Percentiles rank a stretch among this genome's conserved stretches.
These are phyloP conservation scores for Fusarium albidum DNA, from an alignment of 2,329 filamentous ascomycete species.

Conservation along the genomic window DNA sequence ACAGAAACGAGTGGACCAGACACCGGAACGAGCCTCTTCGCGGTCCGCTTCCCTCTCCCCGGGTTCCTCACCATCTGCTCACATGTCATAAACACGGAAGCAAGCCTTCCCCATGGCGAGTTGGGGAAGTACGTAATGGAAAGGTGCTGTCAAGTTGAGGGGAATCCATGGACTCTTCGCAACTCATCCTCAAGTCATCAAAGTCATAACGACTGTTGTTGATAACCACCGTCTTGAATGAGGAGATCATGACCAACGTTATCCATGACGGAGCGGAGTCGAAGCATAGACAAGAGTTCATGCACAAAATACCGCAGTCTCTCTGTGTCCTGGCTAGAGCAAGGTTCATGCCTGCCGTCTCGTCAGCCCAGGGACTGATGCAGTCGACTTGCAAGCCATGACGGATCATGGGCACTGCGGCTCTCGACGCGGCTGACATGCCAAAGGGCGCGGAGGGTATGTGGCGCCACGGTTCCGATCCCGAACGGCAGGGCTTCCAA, in stretches of 20 bases:
- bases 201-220: slow-evolving; percentile 3
- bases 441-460: slow-evolving; percentile 13
- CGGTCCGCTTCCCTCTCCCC: background rate
- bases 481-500: background rate
- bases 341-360: slow-evolving; percentile 23
- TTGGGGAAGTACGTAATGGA: slow-evolving; percentile 25
- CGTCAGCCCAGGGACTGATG: slow-evolving; percentile 11
- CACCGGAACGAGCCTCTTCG: slow-evolving; percentile 1
- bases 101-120: background rate
- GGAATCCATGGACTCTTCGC: too few relatives aligned
- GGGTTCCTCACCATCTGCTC: background rate
- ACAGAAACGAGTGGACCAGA: slow-evolving; percentile 2
- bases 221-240: too few relatives aligned
- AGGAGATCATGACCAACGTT: slow-evolving; percentile 32
- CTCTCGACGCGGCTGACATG: slow-evolving; percentile 15
- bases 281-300: slow-evolving; percentile 25
- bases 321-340: slow-evolving; percentile 21
- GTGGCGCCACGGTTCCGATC: slow-evolving; percentile 16
- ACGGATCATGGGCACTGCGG: background rate
- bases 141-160: slow-evolving; percentile 6
- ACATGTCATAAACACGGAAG: background rate
- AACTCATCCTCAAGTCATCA: too few relatives aligned
- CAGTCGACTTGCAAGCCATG: slow-evolving; percentile 7
- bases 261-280: slow-evolving; percentile 34
- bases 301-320: slow-evolving; percentile 33